Conservation (phyloP, 345 rosid species). For the Dovyalis caffra region DNA sequence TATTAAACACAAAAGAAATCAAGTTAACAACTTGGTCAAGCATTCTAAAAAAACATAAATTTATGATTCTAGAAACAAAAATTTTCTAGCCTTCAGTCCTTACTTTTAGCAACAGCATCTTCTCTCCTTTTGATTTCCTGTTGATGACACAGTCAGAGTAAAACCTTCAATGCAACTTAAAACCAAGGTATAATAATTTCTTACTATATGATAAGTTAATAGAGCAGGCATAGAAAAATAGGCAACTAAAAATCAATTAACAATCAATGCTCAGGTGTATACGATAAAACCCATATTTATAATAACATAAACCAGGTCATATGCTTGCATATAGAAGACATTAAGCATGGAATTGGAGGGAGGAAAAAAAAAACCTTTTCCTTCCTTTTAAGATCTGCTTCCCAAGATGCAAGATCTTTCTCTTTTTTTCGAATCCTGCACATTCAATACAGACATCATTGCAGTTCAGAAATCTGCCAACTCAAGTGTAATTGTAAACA, state of each 20-base stretch:
- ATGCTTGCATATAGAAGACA: neutral
- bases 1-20: neutral
- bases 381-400: conserved; percentile 86
- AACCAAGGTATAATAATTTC: neutral
- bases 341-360: neutral
- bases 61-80: neutral
- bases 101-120: conserved; percentile 62
- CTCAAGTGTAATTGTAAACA: neutral
- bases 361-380: conserved; percentile 21
- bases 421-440: conserved; percentile 51
- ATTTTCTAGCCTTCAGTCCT: conserved; percentile 4
- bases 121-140: conserved; percentile 85
- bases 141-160: conserved; percentile 11
- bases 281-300: neutral
- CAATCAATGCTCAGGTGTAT: neutral
- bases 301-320: neutral
- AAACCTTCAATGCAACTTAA: conserved; percentile 7
- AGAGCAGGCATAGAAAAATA: neutral
- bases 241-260: neutral
- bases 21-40: neutral
- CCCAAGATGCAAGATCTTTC: conserved; percentile 84
- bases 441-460: conserved; percentile 8
- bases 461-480: conserved; percentile 14
- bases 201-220: neutral
- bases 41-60: neutral